Conservation (phyloP, 768 basidiomycete genomes). For the Antrodiella citrinella region DNA sequence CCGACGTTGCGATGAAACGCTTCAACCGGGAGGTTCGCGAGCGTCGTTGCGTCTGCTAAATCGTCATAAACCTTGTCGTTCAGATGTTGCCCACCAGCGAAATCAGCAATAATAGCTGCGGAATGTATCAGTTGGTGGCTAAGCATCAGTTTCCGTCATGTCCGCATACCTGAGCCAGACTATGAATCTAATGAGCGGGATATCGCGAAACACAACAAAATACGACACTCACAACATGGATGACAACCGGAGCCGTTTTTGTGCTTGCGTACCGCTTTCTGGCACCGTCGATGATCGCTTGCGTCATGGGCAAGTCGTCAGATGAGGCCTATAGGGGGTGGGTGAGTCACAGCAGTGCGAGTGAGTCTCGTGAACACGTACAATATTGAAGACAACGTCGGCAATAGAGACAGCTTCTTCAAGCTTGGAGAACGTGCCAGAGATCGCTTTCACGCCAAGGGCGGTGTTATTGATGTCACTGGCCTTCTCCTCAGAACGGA, state of each 20-base stretch:
- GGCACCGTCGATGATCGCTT: not conserved
- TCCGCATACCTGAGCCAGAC: not conserved
- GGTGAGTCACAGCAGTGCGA: not conserved
- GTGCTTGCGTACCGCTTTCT: not conserved
- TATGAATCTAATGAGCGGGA: not conserved
- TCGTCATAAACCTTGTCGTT: not conserved
- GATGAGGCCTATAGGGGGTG: not conserved
- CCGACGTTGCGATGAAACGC: slow-evolving; percentile 38
- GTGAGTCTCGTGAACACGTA: slow-evolving; percentile 3
- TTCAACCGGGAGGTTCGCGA: not conserved
- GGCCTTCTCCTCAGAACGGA: slow-evolving; percentile 34
- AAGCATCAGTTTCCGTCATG: not conserved
- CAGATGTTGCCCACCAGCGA: not conserved
- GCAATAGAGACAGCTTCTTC: slow-evolving; percentile 32
- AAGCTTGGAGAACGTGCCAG: slow-evolving; percentile 24
- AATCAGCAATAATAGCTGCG: not conserved
- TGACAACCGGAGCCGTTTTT: not conserved
- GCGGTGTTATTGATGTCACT: slow-evolving; percentile 10
- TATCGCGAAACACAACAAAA: not conserved
- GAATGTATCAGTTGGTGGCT: not conserved
- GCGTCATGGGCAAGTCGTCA: not conserved
- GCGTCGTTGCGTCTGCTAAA: not conserved
- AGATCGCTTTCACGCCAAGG: slow-evolving; percentile 14
- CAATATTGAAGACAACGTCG: slow-evolving; percentile 27
- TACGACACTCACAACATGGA: not conserved